These are phyloP conservation scores for Ceratobasidium sp. DNA, from an alignment of 1,284 basidiomycete genomes.

Conservation along the genomic window DNA sequence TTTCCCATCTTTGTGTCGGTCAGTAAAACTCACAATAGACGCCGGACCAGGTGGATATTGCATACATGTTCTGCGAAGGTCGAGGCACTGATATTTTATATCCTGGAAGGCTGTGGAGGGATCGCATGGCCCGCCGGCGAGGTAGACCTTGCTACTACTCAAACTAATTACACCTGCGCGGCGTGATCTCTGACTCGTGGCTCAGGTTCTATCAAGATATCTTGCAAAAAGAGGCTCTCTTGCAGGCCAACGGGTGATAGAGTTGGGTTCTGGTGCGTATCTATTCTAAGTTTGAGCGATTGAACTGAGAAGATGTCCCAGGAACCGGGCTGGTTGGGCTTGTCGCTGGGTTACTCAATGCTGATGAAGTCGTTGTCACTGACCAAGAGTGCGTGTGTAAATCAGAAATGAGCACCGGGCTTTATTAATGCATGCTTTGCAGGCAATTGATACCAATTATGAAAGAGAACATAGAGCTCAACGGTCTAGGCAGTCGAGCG, in stretches of 20 bases:
- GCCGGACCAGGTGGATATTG: conserved; percentile 17
- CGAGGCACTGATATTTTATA: conserved; percentile 63
- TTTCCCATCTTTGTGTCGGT: conserved; percentile 26
- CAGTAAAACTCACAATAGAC: conserved; percentile 22
- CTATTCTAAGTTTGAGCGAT: background rate
- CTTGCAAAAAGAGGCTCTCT: conserved; percentile 62
- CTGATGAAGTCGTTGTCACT: conserved; percentile 73
- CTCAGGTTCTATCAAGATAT: conserved; percentile 77
- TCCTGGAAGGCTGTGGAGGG: conserved; percentile 87
- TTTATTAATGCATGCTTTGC: conserved; percentile 5
- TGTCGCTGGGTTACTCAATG: conserved; percentile 73
- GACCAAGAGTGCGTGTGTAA: conserved; percentile 77
- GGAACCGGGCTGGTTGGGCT: conserved; percentile 92
- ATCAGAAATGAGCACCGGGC: background rate
- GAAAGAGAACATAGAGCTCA: conserved; percentile 70
- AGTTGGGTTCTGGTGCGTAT: conserved; percentile 64
- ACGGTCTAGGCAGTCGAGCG: conserved; percentile 61
- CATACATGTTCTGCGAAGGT: conserved; percentile 45
- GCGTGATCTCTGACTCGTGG: conserved; percentile 1
- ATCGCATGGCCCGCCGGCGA: conserved; percentile 92
- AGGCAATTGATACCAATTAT: conserved; percentile 80
- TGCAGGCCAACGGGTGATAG: conserved; percentile 66
- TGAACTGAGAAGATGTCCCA: conserved; percentile 47
- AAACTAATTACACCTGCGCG: conserved; percentile 14
- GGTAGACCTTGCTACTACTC: conserved; percentile 55